Percentiles rank a stretch among this genome's conserved stretches.
Evolutionary conservation across 2,329 filamentous ascomycete genomes (phyloP).

Genomic region (Pleurostoma richardsiae): DNA sequence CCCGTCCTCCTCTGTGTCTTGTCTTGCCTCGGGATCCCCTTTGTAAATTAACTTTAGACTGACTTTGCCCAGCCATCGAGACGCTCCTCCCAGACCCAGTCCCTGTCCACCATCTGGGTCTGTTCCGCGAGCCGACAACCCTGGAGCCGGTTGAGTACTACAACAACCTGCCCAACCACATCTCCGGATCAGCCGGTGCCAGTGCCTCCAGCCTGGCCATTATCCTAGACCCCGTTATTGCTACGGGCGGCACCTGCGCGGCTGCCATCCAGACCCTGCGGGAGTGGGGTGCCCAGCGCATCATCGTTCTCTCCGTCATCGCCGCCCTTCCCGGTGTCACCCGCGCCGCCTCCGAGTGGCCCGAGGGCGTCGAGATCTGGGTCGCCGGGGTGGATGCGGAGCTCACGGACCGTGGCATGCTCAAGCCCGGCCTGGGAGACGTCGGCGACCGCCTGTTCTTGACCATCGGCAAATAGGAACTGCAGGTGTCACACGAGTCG

Average conservation of each 20-base stretch:
- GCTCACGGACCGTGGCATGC: constrained; percentile 78
- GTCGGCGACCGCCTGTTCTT: constrained; percentile 86
- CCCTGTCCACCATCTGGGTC: constrained; percentile 86
- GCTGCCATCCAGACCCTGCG: constrained; percentile 84
- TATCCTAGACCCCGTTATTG: constrained; percentile 87
- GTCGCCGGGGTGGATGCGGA: constrained; percentile 72
- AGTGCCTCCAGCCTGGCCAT: constrained; percentile 60
- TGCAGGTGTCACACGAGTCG: not conserved
- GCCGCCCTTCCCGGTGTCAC: constrained; percentile 67
- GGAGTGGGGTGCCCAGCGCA: constrained; percentile 85
- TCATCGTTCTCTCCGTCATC: constrained; percentile 72
- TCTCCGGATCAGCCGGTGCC: constrained; percentile 30
- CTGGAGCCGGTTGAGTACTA: constrained; percentile 94
- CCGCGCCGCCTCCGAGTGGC: constrained; percentile 72
- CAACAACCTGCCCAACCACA: constrained; percentile 86
- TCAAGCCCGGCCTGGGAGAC: constrained; percentile 84
- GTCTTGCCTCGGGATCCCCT: not conserved
- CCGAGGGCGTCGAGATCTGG: constrained; percentile 73
- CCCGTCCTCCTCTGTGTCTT: no score
- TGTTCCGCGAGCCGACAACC: constrained; percentile 85
- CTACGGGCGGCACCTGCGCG: constrained; percentile 83
- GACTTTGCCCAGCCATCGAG: constrained; percentile 58
- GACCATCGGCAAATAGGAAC: constrained; percentile 71
- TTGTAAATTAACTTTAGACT: not conserved
- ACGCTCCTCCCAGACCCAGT: constrained; percentile 75